Base-by-base conservation (phyloP, 306 rosid genomes). In the Canavalia gladiata region DNA sequence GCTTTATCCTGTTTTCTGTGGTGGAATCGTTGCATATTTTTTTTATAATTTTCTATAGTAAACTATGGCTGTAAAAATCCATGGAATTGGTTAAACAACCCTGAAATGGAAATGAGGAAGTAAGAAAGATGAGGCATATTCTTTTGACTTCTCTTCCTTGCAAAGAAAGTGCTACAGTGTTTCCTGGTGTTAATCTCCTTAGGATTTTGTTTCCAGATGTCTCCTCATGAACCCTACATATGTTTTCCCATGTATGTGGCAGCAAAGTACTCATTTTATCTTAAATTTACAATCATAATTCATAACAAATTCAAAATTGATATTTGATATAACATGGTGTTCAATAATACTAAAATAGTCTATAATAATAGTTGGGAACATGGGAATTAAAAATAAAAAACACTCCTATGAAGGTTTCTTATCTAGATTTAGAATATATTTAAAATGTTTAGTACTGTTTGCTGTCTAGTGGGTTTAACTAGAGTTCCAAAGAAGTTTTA, bases 1-100 rank as follows among this genome's bases (percentile, higher is more conserved):
- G 58, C 80, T 78, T 69, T 76, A 54, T 79, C 67, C 54, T 70
- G 63, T 73, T 65, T 80, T 37, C 13, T 81, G 35, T 29, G 47
- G 56, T 39, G 47, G 54, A 37, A 49, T 72, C 62, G 59, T 59
- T 13, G 62, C 68, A 69, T 76, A n/a, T 30, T 68, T 72, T 68
- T n/a, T 66, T 72, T 73, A 25, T 52, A 10, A 51, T 10, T 6
- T 25, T 52, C 50, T 4, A 1, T 54, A 18, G 5, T 42, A 42
- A 76, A 28, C 30, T 29, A 1, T 75, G 49, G 59, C 43, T 31
- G 35, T 34, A 63, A 67, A 75, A 5, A 8, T 57, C 29, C 56
- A 8, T 25, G 34, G 68, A 46, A 31, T 8, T 56, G 80, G 62
- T 81, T 55, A 64, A 39, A 49, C 72, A 63, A 46, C 47, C 47